These are phyloP conservation scores for Cordyceps tenuipes DNA, from an alignment of 2,329 filamentous ascomycete species.

Conservation along the genomic window DNA sequence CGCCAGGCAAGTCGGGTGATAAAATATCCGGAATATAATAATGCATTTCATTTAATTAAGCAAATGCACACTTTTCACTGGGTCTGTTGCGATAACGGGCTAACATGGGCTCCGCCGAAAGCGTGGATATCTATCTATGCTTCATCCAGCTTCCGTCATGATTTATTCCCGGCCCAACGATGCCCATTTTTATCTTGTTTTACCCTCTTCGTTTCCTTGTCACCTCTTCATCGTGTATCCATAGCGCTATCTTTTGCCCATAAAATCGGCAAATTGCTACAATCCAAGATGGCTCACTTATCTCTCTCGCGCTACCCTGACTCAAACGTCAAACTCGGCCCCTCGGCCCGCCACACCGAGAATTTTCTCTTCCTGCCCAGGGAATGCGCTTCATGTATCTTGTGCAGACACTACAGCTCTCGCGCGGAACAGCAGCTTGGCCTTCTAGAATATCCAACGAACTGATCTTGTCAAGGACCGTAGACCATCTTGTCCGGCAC, in stretches of 20 bases:
- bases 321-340: not conserved
- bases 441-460: not conserved
- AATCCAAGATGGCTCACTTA: not conserved
- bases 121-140: not conserved
- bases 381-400: no score
- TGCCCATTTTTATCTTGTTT: not conserved
- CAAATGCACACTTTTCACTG: not conserved
- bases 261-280: not conserved
- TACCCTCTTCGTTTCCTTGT: not conserved
- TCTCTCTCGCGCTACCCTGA: not conserved
- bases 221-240: not conserved
- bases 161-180: not conserved
- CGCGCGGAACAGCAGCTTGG: not conserved
- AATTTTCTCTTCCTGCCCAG: not conserved
- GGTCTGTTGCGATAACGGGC: not conserved
- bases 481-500: not conserved
- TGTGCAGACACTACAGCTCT: not conserved
- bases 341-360: conserved; percentile 6
- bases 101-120: not conserved
- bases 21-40: not conserved
- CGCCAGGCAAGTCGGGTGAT: not conserved
- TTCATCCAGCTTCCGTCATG: not conserved
- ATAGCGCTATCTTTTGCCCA: not conserved
- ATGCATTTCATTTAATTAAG: not conserved
- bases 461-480: not conserved